These are phyloP conservation scores for Annulohypoxylon nitens DNA, from an alignment of 495 filamentous ascomycete genomes.

Conservation along the genomic window DNA sequence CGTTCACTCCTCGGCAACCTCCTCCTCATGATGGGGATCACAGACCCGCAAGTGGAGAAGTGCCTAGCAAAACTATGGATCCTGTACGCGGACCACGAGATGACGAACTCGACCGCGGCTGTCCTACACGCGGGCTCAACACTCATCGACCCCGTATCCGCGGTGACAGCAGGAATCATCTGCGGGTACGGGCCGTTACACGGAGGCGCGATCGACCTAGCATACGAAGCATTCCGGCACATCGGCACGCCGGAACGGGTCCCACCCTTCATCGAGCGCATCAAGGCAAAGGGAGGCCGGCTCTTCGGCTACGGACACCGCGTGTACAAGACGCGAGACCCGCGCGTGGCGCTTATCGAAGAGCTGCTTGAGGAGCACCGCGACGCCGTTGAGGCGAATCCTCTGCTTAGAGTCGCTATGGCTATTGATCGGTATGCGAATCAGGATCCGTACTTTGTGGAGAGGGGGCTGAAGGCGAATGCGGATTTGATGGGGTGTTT, in stretches of 20 bases:
- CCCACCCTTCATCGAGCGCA: slow-evolving; percentile 61
- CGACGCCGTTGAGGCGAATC: slow-evolving; percentile 53
- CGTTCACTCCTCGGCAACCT: slow-evolving; percentile 43
- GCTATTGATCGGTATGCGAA: slow-evolving; percentile 64
- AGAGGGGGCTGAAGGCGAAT: slow-evolving; percentile 65
- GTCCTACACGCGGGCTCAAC: slow-evolving; percentile 63
- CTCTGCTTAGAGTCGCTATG: slow-evolving; percentile 63
- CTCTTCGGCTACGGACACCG: slow-evolving; percentile 73
- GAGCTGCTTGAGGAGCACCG: slow-evolving; percentile 61
- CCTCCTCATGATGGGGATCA: slow-evolving; percentile 51
- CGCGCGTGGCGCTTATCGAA: slow-evolving; percentile 62
- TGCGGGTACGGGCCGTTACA: slow-evolving; percentile 70
- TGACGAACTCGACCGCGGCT: slow-evolving; percentile 67
- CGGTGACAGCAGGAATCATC: slow-evolving; percentile 59
- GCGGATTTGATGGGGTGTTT: slow-evolving; percentile 71
- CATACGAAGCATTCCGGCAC: slow-evolving; percentile 63
- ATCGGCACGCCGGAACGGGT: slow-evolving; percentile 63
- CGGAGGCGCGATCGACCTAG: slow-evolving; percentile 68
- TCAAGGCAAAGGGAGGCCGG: slow-evolving; percentile 65
- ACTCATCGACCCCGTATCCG: slow-evolving; percentile 52
- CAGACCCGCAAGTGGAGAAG: slow-evolving; percentile 49
- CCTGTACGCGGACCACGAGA: slow-evolving; percentile 65
- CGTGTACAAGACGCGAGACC: slow-evolving; percentile 67
- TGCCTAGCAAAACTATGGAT: slow-evolving; percentile 60
- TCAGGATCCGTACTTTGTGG: slow-evolving; percentile 65